phyloP scores from a whole-genome alignment of 441 rosid genomes.

The Cnidoscolus chayamansa region DNA sequence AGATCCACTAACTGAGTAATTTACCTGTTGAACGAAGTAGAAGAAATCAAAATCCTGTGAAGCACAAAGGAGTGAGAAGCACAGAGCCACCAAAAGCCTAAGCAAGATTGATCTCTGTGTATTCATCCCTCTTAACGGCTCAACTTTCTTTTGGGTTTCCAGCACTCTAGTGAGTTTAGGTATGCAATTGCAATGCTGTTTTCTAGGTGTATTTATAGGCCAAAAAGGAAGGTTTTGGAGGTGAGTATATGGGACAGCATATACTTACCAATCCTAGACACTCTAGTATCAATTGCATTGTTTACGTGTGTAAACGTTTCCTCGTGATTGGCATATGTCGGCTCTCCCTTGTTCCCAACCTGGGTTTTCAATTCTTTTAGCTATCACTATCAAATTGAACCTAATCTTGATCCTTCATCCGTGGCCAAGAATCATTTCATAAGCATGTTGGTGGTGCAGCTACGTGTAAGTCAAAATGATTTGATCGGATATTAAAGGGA shows the following conservation, averaged over 20 bases:
- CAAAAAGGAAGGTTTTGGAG: conserved; percentile 16
- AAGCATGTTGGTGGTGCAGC: not conserved
- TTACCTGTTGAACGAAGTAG: conserved; percentile 85
- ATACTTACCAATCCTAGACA: conserved; percentile 12
- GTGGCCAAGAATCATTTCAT: not conserved
- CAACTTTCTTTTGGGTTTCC: not conserved
- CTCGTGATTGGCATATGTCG: conserved; percentile 9
- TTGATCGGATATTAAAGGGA: not conserved
- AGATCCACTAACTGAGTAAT: not conserved
- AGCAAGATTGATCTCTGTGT: conserved; percentile 22
- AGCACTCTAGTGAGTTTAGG: not conserved
- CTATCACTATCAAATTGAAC: not conserved
- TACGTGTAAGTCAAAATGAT: conserved; percentile 19
- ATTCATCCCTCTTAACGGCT: conserved; percentile 21
- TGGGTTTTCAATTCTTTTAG: not conserved
- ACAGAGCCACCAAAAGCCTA: conserved; percentile 31
- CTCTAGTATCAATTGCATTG: not conserved
- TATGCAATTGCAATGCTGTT: too few species aligned
- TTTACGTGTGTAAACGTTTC: conserved; percentile 18
- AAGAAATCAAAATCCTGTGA: conserved; percentile 75
- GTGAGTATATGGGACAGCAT: conserved; percentile 20
- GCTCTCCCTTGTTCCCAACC: not conserved
- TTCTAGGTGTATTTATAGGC: conserved; percentile 23
- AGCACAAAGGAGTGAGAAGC: conserved; percentile 35
- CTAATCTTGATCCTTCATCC: conserved; percentile 1